Conservation (phyloP, 169 alveolate species). For the Plasmodium chabaudi region DNA sequence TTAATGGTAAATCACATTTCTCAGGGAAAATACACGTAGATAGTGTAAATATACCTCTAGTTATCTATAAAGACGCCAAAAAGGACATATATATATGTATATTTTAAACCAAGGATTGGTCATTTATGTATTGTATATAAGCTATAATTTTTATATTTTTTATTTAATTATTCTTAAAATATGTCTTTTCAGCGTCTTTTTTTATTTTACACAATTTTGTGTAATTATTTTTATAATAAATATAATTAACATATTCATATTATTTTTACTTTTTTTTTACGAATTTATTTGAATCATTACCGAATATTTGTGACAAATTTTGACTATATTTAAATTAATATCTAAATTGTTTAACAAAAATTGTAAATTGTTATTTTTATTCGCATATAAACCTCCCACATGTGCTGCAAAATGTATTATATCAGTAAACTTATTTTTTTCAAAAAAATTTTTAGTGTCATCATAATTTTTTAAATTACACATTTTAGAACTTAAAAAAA, state of each 20-base stretch:
- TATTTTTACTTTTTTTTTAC: too few species aligned
- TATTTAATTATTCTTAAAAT: too few species aligned
- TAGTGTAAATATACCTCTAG: constrained; percentile 66
- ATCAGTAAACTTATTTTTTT: constrained; percentile 61
- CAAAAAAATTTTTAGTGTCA: constrained; percentile 33
- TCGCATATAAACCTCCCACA: constrained; percentile 66
- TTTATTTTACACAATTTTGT: too few species aligned
- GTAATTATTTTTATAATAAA: too few species aligned
- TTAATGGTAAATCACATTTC: constrained; percentile 46
- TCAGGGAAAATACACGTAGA: constrained; percentile 73
- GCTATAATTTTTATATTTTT: too few species aligned
- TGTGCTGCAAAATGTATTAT: constrained; percentile 73
- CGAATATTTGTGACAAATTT: constrained; percentile 60
- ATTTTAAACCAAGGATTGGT: background rate
- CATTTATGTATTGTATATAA: too few species aligned
- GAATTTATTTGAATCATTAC: constrained; percentile 9
- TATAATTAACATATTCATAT: too few species aligned
- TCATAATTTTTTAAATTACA: constrained; percentile 70
- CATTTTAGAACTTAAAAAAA: constrained; percentile 65
- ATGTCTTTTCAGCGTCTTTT: too few species aligned
- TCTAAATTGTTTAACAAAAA: constrained; percentile 57
- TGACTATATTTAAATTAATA: constrained; percentile 51
- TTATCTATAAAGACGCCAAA: constrained; percentile 24
- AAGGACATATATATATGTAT: too few species aligned
- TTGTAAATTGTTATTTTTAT: constrained; percentile 47